Evolutionary conservation across 306 rosid genomes (phyloP).

Genomic region (Cucurbita pepo): DNA sequence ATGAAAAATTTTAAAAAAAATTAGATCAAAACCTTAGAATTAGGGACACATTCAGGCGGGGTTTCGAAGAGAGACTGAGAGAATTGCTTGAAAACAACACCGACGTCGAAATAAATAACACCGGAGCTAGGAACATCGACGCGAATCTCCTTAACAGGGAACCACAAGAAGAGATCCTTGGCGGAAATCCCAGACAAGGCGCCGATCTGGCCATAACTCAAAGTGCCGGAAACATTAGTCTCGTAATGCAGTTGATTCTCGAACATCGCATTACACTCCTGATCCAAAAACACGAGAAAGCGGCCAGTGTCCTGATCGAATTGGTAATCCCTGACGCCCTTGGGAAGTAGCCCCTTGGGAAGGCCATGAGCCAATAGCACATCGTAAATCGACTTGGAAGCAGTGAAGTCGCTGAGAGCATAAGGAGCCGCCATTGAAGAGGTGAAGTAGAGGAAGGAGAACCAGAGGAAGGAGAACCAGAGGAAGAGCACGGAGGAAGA

Average conservation of each 20-base stretch:
- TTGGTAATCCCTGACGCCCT: constrained; percentile 43
- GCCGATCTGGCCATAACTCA: constrained; percentile 49
- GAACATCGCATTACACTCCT: constrained; percentile 78
- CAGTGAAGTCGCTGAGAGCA: background rate
- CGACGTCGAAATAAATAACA: constrained; percentile 67
- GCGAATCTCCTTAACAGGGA: constrained; percentile 54
- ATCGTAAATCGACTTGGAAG: constrained; percentile 33
- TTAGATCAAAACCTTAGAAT: constrained; percentile 12
- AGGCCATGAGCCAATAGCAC: constrained; percentile 44
- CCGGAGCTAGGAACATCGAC: constrained; percentile 84
- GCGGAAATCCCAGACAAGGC: constrained; percentile 51
- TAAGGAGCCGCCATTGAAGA: background rate
- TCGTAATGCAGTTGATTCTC: constrained; percentile 79
- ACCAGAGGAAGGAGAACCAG: constrained; percentile 6
- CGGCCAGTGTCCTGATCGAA: constrained; percentile 23
- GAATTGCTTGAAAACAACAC: constrained; percentile 56
- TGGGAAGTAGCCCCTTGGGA: constrained; percentile 70
- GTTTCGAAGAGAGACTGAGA: constrained; percentile 62
- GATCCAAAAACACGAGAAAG: constrained; percentile 52
- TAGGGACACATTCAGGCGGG: constrained; percentile 48
- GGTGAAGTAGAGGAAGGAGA: background rate
- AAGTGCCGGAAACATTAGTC: constrained; percentile 44
- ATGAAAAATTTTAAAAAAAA: background rate
- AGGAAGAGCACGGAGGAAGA: background rate
- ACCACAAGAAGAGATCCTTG: constrained; percentile 76